Evolutionary conservation across 768 basidiomycete genomes (phyloP), one percentile per base, ranked within the genome.

Genomic region (Lyophyllum decastes): DNA sequence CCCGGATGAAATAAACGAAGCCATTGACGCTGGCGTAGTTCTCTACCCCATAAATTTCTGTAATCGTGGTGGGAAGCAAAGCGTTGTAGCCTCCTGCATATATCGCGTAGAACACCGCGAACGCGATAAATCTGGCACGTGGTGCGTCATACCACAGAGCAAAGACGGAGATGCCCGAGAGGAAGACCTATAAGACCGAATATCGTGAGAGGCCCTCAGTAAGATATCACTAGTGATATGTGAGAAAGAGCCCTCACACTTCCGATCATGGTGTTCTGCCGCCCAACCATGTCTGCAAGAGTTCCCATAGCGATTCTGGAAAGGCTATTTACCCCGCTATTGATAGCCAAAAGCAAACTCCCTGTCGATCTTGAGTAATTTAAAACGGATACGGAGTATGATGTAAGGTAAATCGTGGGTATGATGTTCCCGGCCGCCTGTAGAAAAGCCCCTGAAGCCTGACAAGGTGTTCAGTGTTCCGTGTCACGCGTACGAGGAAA

Each of bases 391-490:
- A 69, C 64, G 4, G 77, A 75, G 64, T 80, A 80, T 2, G 74
- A 75, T 0, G 75, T 71, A 56, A 78, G 64, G 64, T 78, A 81
- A 59, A 78, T 79, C 17, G 74, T 65, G 0, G 78, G 79, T 24
- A 80, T 72, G 55, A 76, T 68, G 58, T 79, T 79, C 7, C 79
- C 78, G 1, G 76, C 76, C 2, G 78, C 78, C 55, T 79, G 78
- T 17, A 79, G 62, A 52, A 79, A 73, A 0, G 78, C 72, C 2
- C 73, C 78, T 0, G 76, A 55, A 1, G 76, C 68, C 78, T 78
- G 52, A 24, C 7, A 5, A 21, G 40, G 26, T 43, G 48, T 2
- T 26, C 2, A n/a, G n/a, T 24, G 40, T 27, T 53, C 12, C 17
- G 16, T 49, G 2, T n/a, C 33, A 10, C 21, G 11, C 10, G 30